A percentile compares a stretch with the other conserved stretches of the same genome.
Conservation (phyloP, 208 protist genomes). For the Trypanosoma rangeli region DNA sequence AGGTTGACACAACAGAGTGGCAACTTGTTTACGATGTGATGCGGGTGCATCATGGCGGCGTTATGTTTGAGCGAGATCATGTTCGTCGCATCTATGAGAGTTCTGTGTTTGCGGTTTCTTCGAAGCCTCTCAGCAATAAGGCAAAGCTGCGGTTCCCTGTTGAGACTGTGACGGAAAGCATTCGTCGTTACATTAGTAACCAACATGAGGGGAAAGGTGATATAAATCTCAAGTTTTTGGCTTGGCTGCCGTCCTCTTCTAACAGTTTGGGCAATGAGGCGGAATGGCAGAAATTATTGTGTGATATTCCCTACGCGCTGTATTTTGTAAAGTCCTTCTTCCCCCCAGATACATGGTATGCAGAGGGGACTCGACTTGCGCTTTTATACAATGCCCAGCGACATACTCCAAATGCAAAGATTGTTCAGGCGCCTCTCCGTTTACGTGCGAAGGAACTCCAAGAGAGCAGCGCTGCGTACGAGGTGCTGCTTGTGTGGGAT, state of each 20-base stretch:
- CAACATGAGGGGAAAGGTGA: slow-evolving; percentile 14
- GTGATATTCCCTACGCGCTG: slow-evolving; percentile 35
- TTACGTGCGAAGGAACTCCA: slow-evolving; percentile 46
- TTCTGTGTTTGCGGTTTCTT: slow-evolving; percentile 14
- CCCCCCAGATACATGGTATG: slow-evolving; percentile 65
- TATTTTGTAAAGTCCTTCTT: slow-evolving; percentile 72
- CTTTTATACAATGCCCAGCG: slow-evolving; percentile 69
- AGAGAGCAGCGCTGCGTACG: slow-evolving; percentile 36
- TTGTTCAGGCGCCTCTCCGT: slow-evolving; percentile 57
- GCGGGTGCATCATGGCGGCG: slow-evolving; percentile 35
- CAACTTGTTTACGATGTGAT: slow-evolving; percentile 78
- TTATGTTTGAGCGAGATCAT: slow-evolving; percentile 62
- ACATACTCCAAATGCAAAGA: slow-evolving; percentile 69
- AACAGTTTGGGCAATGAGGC: neutral
- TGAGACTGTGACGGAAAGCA: slow-evolving; percentile 2
- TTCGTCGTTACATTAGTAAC: slow-evolving; percentile 31
- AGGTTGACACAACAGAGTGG: neutral
- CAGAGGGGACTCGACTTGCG: slow-evolving; percentile 46
- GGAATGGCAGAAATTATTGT: neutral
- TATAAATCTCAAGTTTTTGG: slow-evolving; percentile 76
- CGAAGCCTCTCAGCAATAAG: slow-evolving; percentile 10
- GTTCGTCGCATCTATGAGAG: slow-evolving; percentile 48
- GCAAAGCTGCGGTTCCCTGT: slow-evolving; percentile 16
- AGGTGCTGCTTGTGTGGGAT: slow-evolving; percentile 68
- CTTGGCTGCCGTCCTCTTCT: slow-evolving; percentile 41